These are phyloP conservation scores for Shiraia sp. DNA, from an alignment of 2,329 filamentous ascomycete genomes.

Conservation along the genomic window DNA sequence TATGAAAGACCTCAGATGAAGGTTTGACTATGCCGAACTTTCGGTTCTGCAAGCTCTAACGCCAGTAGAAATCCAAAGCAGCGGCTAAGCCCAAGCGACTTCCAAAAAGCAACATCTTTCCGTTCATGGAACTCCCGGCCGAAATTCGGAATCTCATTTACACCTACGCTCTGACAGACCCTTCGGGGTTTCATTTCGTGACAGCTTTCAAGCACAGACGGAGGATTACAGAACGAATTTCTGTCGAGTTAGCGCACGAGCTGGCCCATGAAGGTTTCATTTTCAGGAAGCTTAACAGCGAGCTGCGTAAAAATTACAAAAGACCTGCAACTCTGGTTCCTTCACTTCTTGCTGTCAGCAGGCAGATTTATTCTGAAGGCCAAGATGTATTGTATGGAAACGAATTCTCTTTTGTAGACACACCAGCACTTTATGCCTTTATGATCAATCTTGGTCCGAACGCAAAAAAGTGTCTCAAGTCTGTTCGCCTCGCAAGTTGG, in stretches of 20 bases:
- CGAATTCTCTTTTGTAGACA: constrained; percentile 31
- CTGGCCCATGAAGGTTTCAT: neutral
- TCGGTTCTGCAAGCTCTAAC: constrained; percentile 8
- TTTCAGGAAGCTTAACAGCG: constrained; percentile 5
- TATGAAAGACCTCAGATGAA: constrained; percentile 25
- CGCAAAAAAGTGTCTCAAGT: constrained; percentile 25
- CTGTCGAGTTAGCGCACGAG: constrained; percentile 2
- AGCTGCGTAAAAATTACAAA: constrained; percentile 10
- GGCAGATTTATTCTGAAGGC: constrained; percentile 34
- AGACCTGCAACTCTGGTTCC: constrained; percentile 18
- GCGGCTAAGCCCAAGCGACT: constrained; percentile 18
- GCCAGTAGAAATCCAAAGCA: constrained; percentile 26
- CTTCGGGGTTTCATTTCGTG: constrained; percentile 29
- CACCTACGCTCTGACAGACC: constrained; percentile 28
- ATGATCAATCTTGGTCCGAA: constrained; percentile 35
- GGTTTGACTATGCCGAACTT: constrained; percentile 19
- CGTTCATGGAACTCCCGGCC: constrained; percentile 38
- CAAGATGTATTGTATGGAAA: constrained; percentile 35
- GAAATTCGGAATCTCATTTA: constrained; percentile 44
- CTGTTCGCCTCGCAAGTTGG: constrained; percentile 31
- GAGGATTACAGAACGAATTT: constrained; percentile 30
- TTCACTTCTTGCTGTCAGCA: constrained; percentile 32
- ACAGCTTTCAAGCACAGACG: constrained; percentile 29
- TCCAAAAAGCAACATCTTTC: constrained; percentile 38
- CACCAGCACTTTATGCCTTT: constrained; percentile 36